Percentiles rank a stretch among this genome's conserved stretches.
Evolutionary conservation across 179 eudicot genomes (phyloP).

Genomic region (Heliamphora pulchella): DNA sequence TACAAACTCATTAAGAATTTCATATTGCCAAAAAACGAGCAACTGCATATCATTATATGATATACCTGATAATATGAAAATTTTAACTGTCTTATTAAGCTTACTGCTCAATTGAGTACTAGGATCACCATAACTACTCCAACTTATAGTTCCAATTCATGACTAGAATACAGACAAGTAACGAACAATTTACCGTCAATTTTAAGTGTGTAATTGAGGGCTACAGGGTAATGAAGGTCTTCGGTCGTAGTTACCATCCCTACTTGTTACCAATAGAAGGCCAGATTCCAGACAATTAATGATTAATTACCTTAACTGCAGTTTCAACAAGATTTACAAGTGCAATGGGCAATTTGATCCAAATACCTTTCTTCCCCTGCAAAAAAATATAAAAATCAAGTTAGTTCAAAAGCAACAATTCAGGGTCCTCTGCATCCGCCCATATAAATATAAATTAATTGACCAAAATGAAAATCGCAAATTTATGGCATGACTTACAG

Average conservation of each 20-base stretch:
- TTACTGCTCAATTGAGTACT: neutral
- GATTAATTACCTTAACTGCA: constrained; percentile 40
- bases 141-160: neutral
- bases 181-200: neutral
- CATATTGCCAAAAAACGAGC: neutral
- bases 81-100: neutral
- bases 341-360: constrained; percentile 55
- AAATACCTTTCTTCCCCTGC: constrained; percentile 60
- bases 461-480: neutral
- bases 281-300: neutral
- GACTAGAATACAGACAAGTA: neutral
- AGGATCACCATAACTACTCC: neutral
- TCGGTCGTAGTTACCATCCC: neutral
- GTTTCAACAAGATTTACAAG: constrained; percentile 52
- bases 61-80: neutral
- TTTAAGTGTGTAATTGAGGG: neutral
- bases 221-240: neutral
- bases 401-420: neutral
- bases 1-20: neutral
- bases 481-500: neutral
- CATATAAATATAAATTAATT: neutral
- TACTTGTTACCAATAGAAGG: neutral
- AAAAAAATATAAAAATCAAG: neutral
- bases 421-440: neutral
- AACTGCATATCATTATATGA: neutral